A percentile compares a stretch with the other conserved stretches of the same genome.
Evolutionary conservation across 2,329 filamentous ascomycete species (phyloP).

Genomic region (Ascochyta lentis): DNA sequence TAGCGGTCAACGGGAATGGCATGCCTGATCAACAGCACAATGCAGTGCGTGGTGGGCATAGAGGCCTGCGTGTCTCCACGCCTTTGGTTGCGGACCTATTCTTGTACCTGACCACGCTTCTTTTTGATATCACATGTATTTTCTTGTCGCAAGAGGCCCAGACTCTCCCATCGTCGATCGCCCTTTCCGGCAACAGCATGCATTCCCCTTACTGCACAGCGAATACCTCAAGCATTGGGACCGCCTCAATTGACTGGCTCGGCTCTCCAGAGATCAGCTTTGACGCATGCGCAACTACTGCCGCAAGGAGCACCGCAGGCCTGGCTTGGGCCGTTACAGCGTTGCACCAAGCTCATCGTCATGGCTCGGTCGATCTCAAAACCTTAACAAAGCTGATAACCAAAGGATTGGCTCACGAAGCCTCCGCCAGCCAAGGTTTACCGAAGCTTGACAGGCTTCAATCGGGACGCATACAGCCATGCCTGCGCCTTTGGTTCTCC

Average conservation of each 20-base stretch:
- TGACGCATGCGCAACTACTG: neutral
- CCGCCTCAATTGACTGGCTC: neutral
- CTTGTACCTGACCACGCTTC: too few species aligned
- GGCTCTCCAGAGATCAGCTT: neutral
- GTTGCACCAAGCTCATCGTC: neutral
- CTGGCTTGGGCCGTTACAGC: neutral
- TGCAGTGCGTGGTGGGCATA: too few species aligned
- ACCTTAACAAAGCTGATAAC: neutral
- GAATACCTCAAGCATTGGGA: neutral
- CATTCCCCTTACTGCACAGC: neutral
- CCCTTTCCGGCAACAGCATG: neutral
- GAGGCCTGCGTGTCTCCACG: too few species aligned
- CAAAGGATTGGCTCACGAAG: neutral
- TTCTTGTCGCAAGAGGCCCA: too few species aligned
- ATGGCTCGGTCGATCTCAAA: neutral
- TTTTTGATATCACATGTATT: too few species aligned
- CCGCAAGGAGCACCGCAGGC: neutral
- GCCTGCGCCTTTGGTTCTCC: neutral
- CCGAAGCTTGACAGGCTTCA: neutral
- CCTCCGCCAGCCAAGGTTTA: constrained; percentile 2
- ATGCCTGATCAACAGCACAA: too few species aligned
- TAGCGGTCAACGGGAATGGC: too few species aligned
- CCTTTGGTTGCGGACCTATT: too few species aligned
- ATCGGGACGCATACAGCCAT: neutral
- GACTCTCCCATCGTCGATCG: neutral